Conservation (phyloP, 2,329 filamentous ascomycete genomes). For the Madurella mycetomatis region DNA sequence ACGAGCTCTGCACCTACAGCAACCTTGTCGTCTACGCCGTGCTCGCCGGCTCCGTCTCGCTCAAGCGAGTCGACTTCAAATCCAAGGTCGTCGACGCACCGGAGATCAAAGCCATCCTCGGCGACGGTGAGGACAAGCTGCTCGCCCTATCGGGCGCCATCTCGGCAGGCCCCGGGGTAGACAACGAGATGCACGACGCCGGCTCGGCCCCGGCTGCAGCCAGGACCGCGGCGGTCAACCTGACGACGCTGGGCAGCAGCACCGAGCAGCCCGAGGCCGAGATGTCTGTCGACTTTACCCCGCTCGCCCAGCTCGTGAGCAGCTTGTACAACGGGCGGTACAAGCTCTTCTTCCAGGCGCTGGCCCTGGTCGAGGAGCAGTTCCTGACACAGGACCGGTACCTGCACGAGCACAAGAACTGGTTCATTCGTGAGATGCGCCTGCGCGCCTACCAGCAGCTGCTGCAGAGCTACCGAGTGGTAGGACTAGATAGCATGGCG, state of each 20-base stretch:
- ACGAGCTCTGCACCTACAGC: conserved; percentile 96
- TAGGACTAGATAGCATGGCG: conserved; percentile 96
- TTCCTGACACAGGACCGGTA: conserved; percentile 95
- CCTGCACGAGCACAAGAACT: conserved; percentile 89
- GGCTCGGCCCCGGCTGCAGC: conserved; percentile 42
- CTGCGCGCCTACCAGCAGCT: conserved; percentile 94
- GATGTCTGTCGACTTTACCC: conserved; percentile 79
- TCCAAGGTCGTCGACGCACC: conserved; percentile 97
- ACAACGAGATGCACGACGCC: conserved; percentile 69
- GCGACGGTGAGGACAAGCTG: conserved; percentile 82
- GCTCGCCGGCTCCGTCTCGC: conserved; percentile 84
- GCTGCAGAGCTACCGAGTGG: conserved; percentile 93
- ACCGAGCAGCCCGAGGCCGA: conserved; percentile 72
- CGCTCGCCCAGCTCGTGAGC: conserved; percentile 80
- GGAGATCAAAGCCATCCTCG: conserved; percentile 95
- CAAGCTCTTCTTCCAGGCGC: conserved; percentile 84
- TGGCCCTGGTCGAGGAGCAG: conserved; percentile 85
- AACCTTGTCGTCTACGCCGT: conserved; percentile 93
- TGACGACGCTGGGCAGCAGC: conserved; percentile 73
- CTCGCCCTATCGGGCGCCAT: conserved; percentile 74
- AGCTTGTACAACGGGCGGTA: conserved; percentile 94
- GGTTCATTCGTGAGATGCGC: conserved; percentile 98
- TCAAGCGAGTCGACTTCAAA: conserved; percentile 98
- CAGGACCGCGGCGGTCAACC: conserved; percentile 71
- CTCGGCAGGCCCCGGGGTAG: conserved; percentile 75